Conservation (phyloP, 2,329 filamentous ascomycete genomes). For the Pyrenochaeta sp. region DNA sequence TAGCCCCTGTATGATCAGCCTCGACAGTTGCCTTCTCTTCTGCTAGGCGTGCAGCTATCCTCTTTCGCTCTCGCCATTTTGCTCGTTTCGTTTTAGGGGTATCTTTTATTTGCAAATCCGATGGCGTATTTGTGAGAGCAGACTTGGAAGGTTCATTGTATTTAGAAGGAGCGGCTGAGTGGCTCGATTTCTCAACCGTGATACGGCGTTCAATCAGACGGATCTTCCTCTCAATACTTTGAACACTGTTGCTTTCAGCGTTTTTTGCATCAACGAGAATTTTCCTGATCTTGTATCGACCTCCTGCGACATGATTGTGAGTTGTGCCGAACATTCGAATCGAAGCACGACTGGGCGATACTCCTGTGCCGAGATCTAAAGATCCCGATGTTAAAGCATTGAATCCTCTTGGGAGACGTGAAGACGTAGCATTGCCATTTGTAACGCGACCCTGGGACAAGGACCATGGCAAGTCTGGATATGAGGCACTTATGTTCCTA, state of each 20-base stretch:
- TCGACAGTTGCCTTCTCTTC: not conserved
- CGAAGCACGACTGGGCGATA: not conserved
- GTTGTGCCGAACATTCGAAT: slow-evolving; percentile 14
- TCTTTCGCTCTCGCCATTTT: not conserved
- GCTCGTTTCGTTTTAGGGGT: not conserved
- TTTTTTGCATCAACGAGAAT: no score
- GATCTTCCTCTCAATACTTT: slow-evolving; percentile 1
- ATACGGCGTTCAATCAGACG: not conserved
- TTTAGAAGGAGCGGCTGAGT: not conserved
- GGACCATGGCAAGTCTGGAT: not conserved
- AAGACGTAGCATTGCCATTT: not conserved
- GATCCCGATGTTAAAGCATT: not conserved
- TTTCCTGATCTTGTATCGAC: no score
- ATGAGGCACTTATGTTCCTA: not conserved
- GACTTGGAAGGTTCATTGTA: not conserved
- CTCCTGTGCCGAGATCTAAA: not conserved
- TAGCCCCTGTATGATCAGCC: not conserved
- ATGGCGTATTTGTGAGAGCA: not conserved
- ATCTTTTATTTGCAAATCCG: not conserved
- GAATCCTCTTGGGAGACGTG: not conserved
- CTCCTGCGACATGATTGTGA: no score
- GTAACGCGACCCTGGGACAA: not conserved
- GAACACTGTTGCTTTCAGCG: not conserved
- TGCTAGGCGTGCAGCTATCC: not conserved
- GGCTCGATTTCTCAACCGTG: not conserved